Evolutionary conservation across 139 green algal genomes (phyloP).

Genomic region (Diplosphaera chodatii): DNA sequence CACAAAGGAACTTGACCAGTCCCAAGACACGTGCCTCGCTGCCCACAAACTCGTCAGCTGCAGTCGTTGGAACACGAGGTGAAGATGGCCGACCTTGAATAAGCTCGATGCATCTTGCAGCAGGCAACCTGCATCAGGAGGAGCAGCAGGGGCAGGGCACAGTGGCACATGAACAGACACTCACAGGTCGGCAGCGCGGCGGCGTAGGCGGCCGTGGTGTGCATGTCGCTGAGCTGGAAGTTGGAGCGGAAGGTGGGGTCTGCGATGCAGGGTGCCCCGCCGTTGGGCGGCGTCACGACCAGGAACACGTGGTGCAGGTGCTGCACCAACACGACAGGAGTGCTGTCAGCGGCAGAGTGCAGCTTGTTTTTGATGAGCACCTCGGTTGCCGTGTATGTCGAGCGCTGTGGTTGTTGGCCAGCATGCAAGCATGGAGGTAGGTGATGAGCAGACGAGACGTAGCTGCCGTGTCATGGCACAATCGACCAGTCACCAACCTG

Average conservation of each 20-base stretch:
- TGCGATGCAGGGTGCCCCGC: background rate
- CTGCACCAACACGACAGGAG: background rate
- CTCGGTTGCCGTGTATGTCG: no score
- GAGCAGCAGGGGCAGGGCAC: no score
- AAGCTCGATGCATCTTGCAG: no score
- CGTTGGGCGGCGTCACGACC: slow-evolving; percentile 8
- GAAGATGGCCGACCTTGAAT: no score
- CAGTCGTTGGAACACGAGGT: no score
- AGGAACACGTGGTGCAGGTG: slow-evolving; percentile 36
- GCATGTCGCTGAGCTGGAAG: slow-evolving; percentile 22
- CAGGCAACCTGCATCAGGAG: no score
- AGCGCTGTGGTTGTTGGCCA: no score
- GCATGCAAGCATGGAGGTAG: no score
- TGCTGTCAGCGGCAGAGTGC: no score
- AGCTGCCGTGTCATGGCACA: no score
- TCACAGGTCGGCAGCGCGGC: background rate
- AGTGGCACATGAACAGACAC: slow-evolving; percentile 19
- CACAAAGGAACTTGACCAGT: slow-evolving; percentile 43
- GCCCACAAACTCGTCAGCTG: slow-evolving; percentile 37
- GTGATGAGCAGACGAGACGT: no score
- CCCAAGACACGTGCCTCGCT: slow-evolving; percentile 22
- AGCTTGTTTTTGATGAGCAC: no score
- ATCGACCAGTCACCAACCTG: slow-evolving; percentile 4
- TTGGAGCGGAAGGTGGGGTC: slow-evolving; percentile 27
- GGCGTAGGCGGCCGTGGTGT: slow-evolving; percentile 14